Evolutionary conservation across 306 rosid species (phyloP).

Genomic region (cucumber (Cucumis sativus)): Cucumber_9930_V3 NC_026657.2:16559501-16560000

Average conservation of each 20-base stretch:
- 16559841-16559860: too few relatives aligned
- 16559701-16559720: background rate
- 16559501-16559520: background rate
- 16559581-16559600: background rate
- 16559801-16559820: accelerated
- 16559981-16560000: too few relatives aligned
- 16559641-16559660: background rate
- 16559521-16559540: background rate
- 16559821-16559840: too few relatives aligned
- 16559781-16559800: too few relatives aligned
- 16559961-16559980: too few relatives aligned
- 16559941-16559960: too few relatives aligned
- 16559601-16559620: background rate
- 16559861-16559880: too few relatives aligned
- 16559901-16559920: too few relatives aligned
- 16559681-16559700: background rate
- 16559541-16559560: background rate
- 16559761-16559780: too few relatives aligned
- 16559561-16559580: background rate
- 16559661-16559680: background rate
- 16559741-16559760: background rate
- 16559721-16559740: too few relatives aligned
- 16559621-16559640: background rate
- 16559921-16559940: too few relatives aligned
- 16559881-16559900: too few relatives aligned